phyloP scores from a whole-genome alignment of 495 filamentous ascomycete genomes.

The Astrothelium subdiscretum region DNA sequence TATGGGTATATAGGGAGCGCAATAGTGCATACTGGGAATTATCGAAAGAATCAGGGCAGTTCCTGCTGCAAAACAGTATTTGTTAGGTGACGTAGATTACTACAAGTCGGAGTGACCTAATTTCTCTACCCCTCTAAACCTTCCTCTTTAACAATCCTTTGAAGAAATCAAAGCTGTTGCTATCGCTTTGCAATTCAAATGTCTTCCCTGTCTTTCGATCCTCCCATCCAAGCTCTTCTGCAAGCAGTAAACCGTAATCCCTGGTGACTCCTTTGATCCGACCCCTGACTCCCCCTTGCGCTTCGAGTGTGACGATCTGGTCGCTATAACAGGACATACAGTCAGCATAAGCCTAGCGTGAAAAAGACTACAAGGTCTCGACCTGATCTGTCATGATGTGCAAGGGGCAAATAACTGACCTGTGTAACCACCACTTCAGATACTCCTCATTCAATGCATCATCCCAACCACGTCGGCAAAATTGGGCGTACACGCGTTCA shows the following conservation, averaged over 20 bases:
- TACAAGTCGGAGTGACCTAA: no score
- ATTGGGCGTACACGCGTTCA: slow-evolving; percentile 64
- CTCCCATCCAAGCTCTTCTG: slow-evolving; percentile 65
- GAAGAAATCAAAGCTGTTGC: slow-evolving; percentile 98
- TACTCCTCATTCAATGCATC: slow-evolving; percentile 62
- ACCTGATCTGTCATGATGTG: not conserved
- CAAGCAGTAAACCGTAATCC: slow-evolving; percentile 77
- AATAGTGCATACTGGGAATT: no score
- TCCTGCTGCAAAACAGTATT: no score
- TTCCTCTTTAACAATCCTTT: slow-evolving; percentile 77
- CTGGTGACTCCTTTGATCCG: slow-evolving; percentile 80
- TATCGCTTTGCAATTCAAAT: slow-evolving; percentile 84
- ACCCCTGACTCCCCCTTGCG: slow-evolving; percentile 63
- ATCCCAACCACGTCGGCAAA: slow-evolving; percentile 62
- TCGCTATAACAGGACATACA: slow-evolving; percentile 24
- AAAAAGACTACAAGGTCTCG: not conserved
- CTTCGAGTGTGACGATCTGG: slow-evolving; percentile 82
- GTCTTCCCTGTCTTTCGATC: slow-evolving; percentile 64
- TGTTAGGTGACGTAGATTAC: no score
- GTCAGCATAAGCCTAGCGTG: not conserved
- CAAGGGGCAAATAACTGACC: slow-evolving; percentile 16
- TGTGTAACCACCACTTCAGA: slow-evolving; percentile 83
- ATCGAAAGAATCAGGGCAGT: no score
- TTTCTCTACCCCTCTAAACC: slow-evolving; percentile 4
- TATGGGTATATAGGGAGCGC: no score